phyloP scores from a whole-genome alignment of 306 rosid species.

The Senna tora region DNA sequence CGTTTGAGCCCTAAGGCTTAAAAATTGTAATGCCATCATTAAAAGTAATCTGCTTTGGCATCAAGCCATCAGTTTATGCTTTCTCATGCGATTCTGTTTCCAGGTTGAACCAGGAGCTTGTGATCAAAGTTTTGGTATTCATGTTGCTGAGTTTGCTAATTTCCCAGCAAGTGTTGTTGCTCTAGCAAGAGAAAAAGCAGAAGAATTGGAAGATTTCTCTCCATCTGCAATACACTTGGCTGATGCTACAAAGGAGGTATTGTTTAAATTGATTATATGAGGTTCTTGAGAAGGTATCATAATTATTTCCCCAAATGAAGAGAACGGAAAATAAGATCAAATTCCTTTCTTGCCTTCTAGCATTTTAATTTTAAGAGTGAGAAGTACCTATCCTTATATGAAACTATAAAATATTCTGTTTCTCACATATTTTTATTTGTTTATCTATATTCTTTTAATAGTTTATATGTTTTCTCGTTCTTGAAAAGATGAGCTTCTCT shows the following conservation, averaged over 20 bases:
- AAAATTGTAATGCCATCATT: constrained; percentile 21
- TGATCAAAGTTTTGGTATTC: constrained; percentile 99
- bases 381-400: not conserved
- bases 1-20: constrained; percentile 17
- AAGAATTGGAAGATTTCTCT: constrained; percentile 94
- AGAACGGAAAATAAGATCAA: not conserved
- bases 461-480: not conserved
- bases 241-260: constrained; percentile 61
- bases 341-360: not conserved
- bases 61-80: constrained; percentile 17
- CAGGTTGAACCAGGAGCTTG: constrained; percentile 99
- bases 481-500: constrained; percentile 5
- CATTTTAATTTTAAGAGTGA: constrained; percentile 6
- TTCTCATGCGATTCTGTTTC: constrained; percentile 35
- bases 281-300: constrained; percentile 24
- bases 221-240: constrained; percentile 51
- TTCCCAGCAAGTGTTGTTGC: constrained; percentile 90
- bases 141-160: constrained; percentile 96
- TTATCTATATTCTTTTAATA: constrained; percentile 11
- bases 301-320: constrained; percentile 21
- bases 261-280: not conserved
- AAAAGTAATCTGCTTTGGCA: constrained; percentile 26
- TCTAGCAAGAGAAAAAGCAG: constrained; percentile 95
- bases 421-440: not conserved
- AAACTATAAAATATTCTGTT: not conserved